phyloP scores from a whole-genome alignment of 2,329 filamentous ascomycete species.

The Fusarium praegraminearum region DNA sequence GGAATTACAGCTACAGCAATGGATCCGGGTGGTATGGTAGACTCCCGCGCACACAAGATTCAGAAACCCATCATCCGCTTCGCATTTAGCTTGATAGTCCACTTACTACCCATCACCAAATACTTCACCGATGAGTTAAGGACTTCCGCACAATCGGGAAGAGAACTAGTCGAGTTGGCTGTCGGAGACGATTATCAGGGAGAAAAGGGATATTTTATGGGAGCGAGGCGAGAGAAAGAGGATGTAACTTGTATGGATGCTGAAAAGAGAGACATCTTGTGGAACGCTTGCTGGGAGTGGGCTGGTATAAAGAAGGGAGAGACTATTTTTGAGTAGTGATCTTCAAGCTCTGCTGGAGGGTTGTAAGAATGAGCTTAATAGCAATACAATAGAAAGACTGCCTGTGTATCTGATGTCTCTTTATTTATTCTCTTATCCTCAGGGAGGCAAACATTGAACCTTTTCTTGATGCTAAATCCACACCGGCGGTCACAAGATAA shows the following conservation, averaged over 20 bases:
- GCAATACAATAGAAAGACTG: no score
- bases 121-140: constrained; percentile 25
- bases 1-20: constrained; percentile 40
- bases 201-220: constrained; percentile 25
- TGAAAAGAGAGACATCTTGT: constrained; percentile 7
- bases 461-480: no score
- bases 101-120: constrained; percentile 16
- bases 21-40: constrained; percentile 42
- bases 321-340: constrained; percentile 9
- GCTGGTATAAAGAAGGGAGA: constrained; percentile 16
- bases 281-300: constrained; percentile 41
- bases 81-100: neutral
- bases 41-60: constrained; percentile 35
- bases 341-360: neutral
- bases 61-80: constrained; percentile 20
- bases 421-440: neutral
- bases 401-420: neutral
- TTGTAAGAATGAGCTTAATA: no score
- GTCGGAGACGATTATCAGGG: constrained; percentile 21
- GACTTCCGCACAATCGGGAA: constrained; percentile 25
- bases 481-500: neutral
- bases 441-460: fast-evolving
- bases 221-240: neutral
- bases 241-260: constrained; percentile 10
- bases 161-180: constrained; percentile 28